Percentiles rank a stretch among this genome's conserved stretches.
Conservation (phyloP, 31 red algal species). For the Asparagopsis taxiformis region DNA sequence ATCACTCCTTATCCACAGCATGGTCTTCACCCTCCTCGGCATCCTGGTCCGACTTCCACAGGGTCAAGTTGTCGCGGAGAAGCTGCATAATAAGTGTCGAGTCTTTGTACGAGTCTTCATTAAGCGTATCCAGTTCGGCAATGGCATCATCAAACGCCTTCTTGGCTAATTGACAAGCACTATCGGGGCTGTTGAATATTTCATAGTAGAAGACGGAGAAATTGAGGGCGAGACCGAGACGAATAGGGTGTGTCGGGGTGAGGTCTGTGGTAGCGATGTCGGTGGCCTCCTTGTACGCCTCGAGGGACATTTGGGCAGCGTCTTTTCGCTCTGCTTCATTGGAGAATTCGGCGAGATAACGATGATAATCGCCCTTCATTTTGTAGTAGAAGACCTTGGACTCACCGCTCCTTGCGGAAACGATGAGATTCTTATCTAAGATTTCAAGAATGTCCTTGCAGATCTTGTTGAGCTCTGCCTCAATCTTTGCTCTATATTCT, state of each 20-base stretch:
- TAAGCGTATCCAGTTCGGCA: slow-evolving; percentile 93
- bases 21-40: slow-evolving; percentile 68
- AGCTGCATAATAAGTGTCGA: slow-evolving; percentile 99
- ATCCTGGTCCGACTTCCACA: slow-evolving; percentile 88
- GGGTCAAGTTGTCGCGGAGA: slow-evolving; percentile 92
- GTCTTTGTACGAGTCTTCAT: slow-evolving; percentile 95
- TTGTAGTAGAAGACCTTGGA: slow-evolving; percentile 95
- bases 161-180: slow-evolving; percentile 93
- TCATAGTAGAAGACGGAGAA: slow-evolving; percentile 99
- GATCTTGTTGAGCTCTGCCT: slow-evolving; percentile 83
- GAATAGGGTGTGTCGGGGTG: slow-evolving; percentile 93
- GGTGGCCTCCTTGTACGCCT: slow-evolving; percentile 91
- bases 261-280: slow-evolving; percentile 80
- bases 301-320: slow-evolving; percentile 76
- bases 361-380: slow-evolving; percentile 97
- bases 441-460: slow-evolving; percentile 92
- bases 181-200: slow-evolving; percentile 95
- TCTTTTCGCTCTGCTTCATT: slow-evolving; percentile 78
- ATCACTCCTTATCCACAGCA: slow-evolving; percentile 53
- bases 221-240: slow-evolving; percentile 95
- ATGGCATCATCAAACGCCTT: slow-evolving; percentile 98
- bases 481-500: slow-evolving; percentile 94
- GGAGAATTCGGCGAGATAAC: slow-evolving; percentile 95
- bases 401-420: slow-evolving; percentile 78
- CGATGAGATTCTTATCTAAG: slow-evolving; percentile 91